Base-by-base conservation (phyloP, 768 basidiomycete species). In the Mycena rosella region DNA sequence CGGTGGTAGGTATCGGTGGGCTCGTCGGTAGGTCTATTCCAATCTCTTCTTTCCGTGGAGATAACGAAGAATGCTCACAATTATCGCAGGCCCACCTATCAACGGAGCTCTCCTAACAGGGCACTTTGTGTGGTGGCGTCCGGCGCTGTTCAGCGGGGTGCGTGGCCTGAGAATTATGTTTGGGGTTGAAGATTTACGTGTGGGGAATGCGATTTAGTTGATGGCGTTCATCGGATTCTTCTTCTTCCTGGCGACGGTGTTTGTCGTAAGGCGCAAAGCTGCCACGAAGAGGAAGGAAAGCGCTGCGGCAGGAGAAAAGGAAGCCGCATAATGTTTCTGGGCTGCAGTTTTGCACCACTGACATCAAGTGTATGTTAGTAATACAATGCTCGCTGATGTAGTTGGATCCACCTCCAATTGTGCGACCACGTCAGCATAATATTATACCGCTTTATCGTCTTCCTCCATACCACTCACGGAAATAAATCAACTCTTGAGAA, bases 81-180 rank as follows among this genome's bases (percentile, higher is more conserved):
- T 22, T 59, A 29, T 51, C 56, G 68, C 20, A 65, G 82, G 82
- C 22, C 74, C 82, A 1, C 81, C 82, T 0, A 78, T 83, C 67
- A 75, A 77, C 32, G 82, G 82, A 3, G 78, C 79, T 10, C 72
- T 83, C 10, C 73, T 83, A 24, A 79, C 79, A 4, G 58, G 70
- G 3, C 56, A 72, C 2, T 79, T 75, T 42, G 36, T 77, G 32
- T 83, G 82, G 82, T 83, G 80, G 80, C 78, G 78, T 24, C 82
- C 77, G 0, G 80, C 79, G 40, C 60, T 82, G 3, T 83, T 84
- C 69, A 80, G 77, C 57, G 83, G 64, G 40, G 64, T 60, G 22
- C 40, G 57, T 29, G 9, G n/a, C n/a, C n/a, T n/a, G n/a, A n/a
- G n/a, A n/a, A n/a, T n/a, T n/a, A n/a, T n/a, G n/a, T n/a, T n/a